These are phyloP conservation scores for Cytidiella melzeri DNA, from an alignment of 768 basidiomycete species.

Conservation along the genomic window DNA sequence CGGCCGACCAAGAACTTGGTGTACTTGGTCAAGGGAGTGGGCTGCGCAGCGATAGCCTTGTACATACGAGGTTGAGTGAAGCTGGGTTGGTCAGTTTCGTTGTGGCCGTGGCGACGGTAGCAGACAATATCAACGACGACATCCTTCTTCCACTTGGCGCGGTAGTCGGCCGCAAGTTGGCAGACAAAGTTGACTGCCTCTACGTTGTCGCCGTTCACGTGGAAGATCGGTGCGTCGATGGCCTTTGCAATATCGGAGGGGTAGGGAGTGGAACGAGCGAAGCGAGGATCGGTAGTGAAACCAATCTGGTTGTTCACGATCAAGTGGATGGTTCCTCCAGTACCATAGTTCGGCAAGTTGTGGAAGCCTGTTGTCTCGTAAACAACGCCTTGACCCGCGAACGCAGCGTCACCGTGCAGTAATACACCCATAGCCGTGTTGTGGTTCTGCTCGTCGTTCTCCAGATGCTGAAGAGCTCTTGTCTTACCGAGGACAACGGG, in stretches of 20 bases:
- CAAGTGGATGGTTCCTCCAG: constrained; percentile 95
- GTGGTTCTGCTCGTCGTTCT: constrained; percentile 75
- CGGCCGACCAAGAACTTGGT: constrained; percentile 86
- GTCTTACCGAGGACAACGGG: constrained; percentile 99
- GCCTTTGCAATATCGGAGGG: constrained; percentile 97
- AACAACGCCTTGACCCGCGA: constrained; percentile 96
- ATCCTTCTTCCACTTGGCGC: constrained; percentile 98
- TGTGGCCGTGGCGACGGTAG: constrained; percentile 98
- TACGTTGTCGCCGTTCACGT: constrained; percentile 97
- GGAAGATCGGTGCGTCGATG: constrained; percentile 98
- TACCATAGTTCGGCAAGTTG: constrained; percentile 91
- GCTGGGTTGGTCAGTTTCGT: constrained; percentile 97
- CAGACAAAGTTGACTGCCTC: constrained; percentile 99
- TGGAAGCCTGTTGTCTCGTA: constrained; percentile 99
- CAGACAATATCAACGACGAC: constrained; percentile 98
- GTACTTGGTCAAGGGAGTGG: constrained; percentile 87
- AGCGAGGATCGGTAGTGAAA: constrained; percentile 97
- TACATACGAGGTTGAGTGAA: constrained; percentile 99
- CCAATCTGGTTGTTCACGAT: constrained; percentile 99
- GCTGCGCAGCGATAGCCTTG: constrained; percentile 91
- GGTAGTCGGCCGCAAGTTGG: constrained; percentile 96
- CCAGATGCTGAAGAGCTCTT: constrained; percentile 93
- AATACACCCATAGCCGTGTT: constrained; percentile 91
- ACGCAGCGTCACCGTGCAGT: constrained; percentile 96
- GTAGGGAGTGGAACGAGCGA: constrained; percentile 96